Base-by-base conservation (phyloP, 805 yeast species). In the Lachancea dasiensis region DNA sequence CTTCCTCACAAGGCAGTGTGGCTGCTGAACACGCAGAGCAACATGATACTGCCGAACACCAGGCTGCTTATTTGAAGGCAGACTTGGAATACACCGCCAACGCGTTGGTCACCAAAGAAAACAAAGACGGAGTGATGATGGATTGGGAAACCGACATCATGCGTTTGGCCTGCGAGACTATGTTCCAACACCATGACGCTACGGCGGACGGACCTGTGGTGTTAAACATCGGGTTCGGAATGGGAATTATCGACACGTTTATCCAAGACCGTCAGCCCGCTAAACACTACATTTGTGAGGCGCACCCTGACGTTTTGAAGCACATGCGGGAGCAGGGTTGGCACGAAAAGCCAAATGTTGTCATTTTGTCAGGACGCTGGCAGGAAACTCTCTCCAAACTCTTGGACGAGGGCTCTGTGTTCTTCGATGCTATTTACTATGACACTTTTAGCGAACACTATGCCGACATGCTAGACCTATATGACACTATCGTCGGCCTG, bases 71-170 rank as follows among this genome's bases (percentile, higher is more conserved):
- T 51, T 66, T 89, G 29, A 62, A 70, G 9, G 74, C 89, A 3
- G 69, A 79, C 51, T 64, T 89, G 18, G 78, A 76, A 48, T 89
- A 85, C 56, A 63, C 64, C 1, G 70, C 66, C 27, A 81, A 79
- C 42, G 79, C 92, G 0, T 66, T 89, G 18, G 65, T 86, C 18
- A 90, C 97, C 1, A 69, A 75, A 43, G 80, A 76, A 17, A 66
- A 80, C 36, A 68, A 73, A 32, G 97, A 89, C 52, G 97, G 96
- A 13, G 97, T 89, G 2, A 89, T 89, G 97, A 89, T 89, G 97
- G 82, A 81, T 49, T 89, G 97, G 97, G 97, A 89, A 57, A 70
- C 77, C 4, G 74, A 77, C 15, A 67, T 89, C 39, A 89, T 89
- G 97, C 66, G 70, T 36, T 68, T 79, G 11, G 95, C 95, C 1